Evolutionary conservation across 768 basidiomycete genomes (phyloP).

Genomic region (Russula sp.): DNA sequence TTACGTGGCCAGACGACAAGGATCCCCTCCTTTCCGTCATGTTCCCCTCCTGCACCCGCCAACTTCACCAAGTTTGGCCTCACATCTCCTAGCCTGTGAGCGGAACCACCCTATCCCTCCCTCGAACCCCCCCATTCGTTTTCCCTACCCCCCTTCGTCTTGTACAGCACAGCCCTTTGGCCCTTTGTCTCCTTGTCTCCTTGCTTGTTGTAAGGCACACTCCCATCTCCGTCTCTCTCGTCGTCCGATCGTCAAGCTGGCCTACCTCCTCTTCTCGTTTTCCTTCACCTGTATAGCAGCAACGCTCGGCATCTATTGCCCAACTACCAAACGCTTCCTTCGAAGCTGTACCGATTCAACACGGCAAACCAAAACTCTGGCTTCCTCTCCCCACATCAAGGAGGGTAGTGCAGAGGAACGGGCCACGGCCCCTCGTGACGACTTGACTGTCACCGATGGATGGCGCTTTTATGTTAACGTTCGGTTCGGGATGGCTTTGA

Average conservation of each 20-base stretch:
- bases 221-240: neutral
- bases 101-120: neutral
- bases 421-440: neutral
- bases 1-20: neutral
- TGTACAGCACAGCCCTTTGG: neutral
- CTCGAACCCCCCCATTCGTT: neutral
- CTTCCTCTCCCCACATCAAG: slow-evolving; percentile 1
- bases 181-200: neutral
- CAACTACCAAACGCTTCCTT: neutral
- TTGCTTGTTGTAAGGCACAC: neutral
- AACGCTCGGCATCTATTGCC: slow-evolving; percentile 11
- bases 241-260: slow-evolving; percentile 15
- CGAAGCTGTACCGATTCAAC: neutral
- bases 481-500: slow-evolving; percentile 12
- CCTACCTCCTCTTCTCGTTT: slow-evolving; percentile 15
- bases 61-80: neutral
- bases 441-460: neutral
- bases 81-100: neutral
- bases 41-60: neutral
- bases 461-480: slow-evolving; percentile 17
- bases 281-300: slow-evolving; percentile 15
- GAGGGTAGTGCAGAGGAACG: slow-evolving; percentile 6
- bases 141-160: neutral
- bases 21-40: neutral
- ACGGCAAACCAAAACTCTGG: slow-evolving; percentile 4